These are phyloP conservation scores for Abrus precatorius DNA, from an alignment of 306 rosid species.

Conservation along the genomic window DNA sequence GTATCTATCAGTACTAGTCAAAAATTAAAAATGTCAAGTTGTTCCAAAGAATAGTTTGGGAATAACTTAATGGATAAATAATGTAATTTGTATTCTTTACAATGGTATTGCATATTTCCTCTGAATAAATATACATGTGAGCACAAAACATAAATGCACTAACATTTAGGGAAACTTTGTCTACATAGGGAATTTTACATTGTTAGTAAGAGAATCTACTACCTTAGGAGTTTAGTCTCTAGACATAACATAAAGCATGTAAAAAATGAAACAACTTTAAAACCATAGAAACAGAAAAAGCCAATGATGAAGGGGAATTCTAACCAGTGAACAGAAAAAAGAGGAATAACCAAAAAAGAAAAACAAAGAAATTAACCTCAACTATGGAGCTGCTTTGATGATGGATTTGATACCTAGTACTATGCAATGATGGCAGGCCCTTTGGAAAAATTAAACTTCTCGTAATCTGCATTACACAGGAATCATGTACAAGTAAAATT, in stretches of 20 bases:
- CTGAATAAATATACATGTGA: neutral
- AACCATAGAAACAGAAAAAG: neutral
- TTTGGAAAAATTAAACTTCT: slow-evolving; percentile 56
- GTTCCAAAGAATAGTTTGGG: neutral
- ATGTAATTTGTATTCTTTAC: slow-evolving; percentile 19
- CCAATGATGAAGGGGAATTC: slow-evolving; percentile 13
- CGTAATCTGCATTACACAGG: slow-evolving; percentile 59
- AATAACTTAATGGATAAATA: slow-evolving; percentile 13
- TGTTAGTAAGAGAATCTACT: slow-evolving; percentile 6
- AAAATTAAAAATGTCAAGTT: slow-evolving; percentile 32
- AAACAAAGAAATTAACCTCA: slow-evolving; percentile 62
- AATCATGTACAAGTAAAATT: slow-evolving; percentile 30
- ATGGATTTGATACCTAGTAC: slow-evolving; percentile 72
- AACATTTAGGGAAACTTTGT: neutral
- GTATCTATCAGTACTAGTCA: slow-evolving; percentile 8
- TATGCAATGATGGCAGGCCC: slow-evolving; percentile 57
- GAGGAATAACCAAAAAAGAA: slow-evolving; percentile 4
- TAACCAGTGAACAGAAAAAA: slow-evolving; percentile 7
- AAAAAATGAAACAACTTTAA: neutral
- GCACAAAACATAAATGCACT: neutral
- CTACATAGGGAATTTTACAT: neutral
- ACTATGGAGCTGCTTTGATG: slow-evolving; percentile 79
- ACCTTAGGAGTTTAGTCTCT: neutral
- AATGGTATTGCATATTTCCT: slow-evolving; percentile 1
- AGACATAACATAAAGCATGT: neutral